Evolutionary conservation across 2,329 filamentous ascomycete genomes (phyloP).

Genomic region (Aspergillus nomiae): DNA sequence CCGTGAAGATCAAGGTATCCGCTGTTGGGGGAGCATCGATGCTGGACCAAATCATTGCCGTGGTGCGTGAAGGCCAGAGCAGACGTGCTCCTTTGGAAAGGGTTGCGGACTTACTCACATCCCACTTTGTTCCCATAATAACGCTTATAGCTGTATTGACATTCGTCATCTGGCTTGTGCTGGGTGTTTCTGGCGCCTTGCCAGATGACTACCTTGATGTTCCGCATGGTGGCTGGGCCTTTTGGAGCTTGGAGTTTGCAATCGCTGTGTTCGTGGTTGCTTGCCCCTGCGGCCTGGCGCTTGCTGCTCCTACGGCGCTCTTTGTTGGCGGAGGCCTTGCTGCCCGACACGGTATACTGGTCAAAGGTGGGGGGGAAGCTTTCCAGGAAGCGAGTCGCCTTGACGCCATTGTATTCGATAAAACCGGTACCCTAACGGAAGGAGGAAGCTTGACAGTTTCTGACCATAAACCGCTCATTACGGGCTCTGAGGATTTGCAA

Average conservation of each 20-base stretch:
- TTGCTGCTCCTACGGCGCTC: slow-evolving; percentile 84
- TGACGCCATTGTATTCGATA: slow-evolving; percentile 82
- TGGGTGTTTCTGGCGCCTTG: slow-evolving; percentile 47
- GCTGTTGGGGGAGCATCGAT: slow-evolving; percentile 51
- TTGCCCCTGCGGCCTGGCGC: slow-evolving; percentile 79
- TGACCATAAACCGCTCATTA: slow-evolving; percentile 48
- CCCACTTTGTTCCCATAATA: slow-evolving; percentile 53
- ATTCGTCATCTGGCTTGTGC: slow-evolving; percentile 49
- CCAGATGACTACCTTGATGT: slow-evolving; percentile 54
- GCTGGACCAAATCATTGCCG: slow-evolving; percentile 52
- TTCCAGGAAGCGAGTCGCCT: slow-evolving; percentile 81
- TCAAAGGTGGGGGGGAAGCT: slow-evolving; percentile 81
- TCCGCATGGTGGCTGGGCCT: slow-evolving; percentile 53
- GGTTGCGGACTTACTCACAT: slow-evolving; percentile 50
- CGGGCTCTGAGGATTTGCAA: slow-evolving; percentile 34
- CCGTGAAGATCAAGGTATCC: slow-evolving; percentile 46
- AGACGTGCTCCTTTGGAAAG: slow-evolving; percentile 52
- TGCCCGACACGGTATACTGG: slow-evolving; percentile 76
- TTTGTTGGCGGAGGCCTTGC: slow-evolving; percentile 81
- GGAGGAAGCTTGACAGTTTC: slow-evolving; percentile 61
- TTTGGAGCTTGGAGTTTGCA: slow-evolving; percentile 63
- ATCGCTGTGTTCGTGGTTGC: slow-evolving; percentile 87
- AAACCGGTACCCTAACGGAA: slow-evolving; percentile 80
- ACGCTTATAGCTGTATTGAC: slow-evolving; percentile 51
- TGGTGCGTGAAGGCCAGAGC: slow-evolving; percentile 53